A percentile compares a stretch with the other conserved stretches of the same genome.
phyloP scores from a whole-genome alignment of 768 basidiomycete genomes.

The Tricholoma terreum region DNA sequence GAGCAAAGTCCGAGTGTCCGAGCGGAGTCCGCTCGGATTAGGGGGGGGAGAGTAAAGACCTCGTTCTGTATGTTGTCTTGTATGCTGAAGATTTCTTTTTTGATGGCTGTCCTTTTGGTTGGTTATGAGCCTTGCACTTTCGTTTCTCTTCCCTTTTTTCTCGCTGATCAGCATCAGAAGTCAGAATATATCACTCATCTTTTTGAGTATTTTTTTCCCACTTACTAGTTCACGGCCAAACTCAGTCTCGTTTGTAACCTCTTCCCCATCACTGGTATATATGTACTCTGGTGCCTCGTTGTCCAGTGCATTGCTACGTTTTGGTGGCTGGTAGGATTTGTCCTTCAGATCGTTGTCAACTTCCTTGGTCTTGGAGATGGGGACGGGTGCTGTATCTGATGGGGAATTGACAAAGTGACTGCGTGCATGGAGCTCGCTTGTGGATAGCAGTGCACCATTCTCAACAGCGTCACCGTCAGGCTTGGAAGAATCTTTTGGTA shows the following conservation, averaged over 20 bases:
- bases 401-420: no score
- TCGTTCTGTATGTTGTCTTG: no score
- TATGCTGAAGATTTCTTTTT: neutral
- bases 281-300: neutral
- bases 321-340: constrained; percentile 1
- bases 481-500: no score
- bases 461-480: no score
- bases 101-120: neutral
- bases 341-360: neutral
- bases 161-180: neutral
- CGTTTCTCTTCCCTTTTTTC: neutral
- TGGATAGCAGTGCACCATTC: no score
- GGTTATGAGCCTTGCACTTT: neutral
- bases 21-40: no score
- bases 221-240: neutral
- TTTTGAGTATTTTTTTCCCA: no score
- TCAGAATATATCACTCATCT: neutral
- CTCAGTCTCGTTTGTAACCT: constrained; percentile 5
- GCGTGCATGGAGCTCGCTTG: no score
- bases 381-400: no score
- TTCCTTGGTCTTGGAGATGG: neutral
- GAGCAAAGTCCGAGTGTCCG: no score
- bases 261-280: constrained; percentile 1
- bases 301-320: constrained; percentile 1
- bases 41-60: no score